phyloP scores from a whole-genome alignment of 345 rosid genomes.

The Tarenaya hassleriana region DNA sequence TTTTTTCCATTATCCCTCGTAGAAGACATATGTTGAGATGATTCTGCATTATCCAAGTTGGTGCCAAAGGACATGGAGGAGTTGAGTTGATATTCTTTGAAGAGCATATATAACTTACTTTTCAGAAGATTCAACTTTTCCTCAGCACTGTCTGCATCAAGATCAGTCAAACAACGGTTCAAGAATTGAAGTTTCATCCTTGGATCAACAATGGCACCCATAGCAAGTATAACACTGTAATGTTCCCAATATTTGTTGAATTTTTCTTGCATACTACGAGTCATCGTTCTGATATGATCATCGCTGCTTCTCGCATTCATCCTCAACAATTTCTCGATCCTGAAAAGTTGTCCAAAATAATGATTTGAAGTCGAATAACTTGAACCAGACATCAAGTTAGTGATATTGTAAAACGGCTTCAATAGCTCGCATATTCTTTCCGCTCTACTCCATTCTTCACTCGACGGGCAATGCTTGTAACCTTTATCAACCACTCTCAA shows the following conservation, averaged over 20 bases:
- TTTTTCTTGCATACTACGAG: not conserved
- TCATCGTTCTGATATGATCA: not conserved
- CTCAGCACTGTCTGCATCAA: not conserved
- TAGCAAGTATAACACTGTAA: conserved; percentile 3
- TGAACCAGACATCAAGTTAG: not conserved
- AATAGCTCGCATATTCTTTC: not conserved
- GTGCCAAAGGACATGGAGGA: not conserved
- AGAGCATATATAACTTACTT: not conserved
- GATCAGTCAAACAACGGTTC: not conserved
- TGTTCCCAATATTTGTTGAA: not conserved
- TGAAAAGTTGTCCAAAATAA: not conserved
- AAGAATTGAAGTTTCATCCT: not conserved
- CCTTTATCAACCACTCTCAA: not conserved
- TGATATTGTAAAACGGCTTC: not conserved
- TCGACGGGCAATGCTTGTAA: not conserved
- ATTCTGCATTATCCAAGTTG: not conserved
- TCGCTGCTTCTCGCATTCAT: not conserved
- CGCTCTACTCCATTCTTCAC: not conserved
- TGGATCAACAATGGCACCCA: not conserved
- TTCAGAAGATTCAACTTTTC: not conserved
- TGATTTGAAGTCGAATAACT: not conserved
- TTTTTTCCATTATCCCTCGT: no score
- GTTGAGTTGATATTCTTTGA: no score
- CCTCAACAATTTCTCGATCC: not conserved
- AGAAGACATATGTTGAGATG: not conserved